Conservation (phyloP, 805 yeast genomes). For the Zygosaccharomyces bisporus region DNA sequence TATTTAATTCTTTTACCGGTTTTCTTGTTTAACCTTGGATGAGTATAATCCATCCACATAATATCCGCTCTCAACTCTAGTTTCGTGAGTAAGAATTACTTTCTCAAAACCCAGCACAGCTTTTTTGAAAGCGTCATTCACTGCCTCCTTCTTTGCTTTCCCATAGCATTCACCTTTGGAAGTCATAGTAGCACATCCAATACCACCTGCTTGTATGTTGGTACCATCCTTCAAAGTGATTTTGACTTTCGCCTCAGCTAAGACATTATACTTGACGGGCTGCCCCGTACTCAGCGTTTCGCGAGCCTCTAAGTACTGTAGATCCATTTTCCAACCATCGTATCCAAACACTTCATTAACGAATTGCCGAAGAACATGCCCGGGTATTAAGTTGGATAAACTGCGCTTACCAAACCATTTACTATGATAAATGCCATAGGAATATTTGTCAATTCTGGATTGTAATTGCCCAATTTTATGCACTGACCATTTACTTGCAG, state of each 20-base stretch:
- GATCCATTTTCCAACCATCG: conserved; percentile 53
- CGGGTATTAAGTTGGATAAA: conserved; percentile 33
- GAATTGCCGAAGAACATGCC: conserved; percentile 36
- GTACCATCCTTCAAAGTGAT: conserved; percentile 79
- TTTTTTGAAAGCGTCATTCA: conserved; percentile 78
- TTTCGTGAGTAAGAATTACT: conserved; percentile 41
- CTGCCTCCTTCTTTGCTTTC: conserved; percentile 79
- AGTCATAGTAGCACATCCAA: conserved; percentile 61
- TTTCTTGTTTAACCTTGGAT: conserved; percentile 12
- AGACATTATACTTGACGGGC: conserved; percentile 24
- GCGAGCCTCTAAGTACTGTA: conserved; percentile 30
- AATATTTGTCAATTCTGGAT: conserved; percentile 42
- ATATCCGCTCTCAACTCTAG: conserved; percentile 33
- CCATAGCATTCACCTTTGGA: conserved; percentile 68
- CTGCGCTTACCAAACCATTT: conserved; percentile 28
- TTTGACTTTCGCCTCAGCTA: conserved; percentile 48
- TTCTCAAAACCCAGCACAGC: conserved; percentile 78
- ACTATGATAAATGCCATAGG: conserved; percentile 29
- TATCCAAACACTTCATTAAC: conserved; percentile 54
- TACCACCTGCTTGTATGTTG: conserved; percentile 72
- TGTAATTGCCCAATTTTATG: conserved; percentile 46
- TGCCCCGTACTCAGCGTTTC: conserved; percentile 16
- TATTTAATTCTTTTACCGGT: conserved; percentile 1
- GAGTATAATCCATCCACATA: conserved; percentile 36
- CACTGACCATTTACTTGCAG: conserved; percentile 47